Base-by-base conservation (phyloP, 495 filamentous ascomycete genomes). In the Annulohypoxylon bovei region DNA sequence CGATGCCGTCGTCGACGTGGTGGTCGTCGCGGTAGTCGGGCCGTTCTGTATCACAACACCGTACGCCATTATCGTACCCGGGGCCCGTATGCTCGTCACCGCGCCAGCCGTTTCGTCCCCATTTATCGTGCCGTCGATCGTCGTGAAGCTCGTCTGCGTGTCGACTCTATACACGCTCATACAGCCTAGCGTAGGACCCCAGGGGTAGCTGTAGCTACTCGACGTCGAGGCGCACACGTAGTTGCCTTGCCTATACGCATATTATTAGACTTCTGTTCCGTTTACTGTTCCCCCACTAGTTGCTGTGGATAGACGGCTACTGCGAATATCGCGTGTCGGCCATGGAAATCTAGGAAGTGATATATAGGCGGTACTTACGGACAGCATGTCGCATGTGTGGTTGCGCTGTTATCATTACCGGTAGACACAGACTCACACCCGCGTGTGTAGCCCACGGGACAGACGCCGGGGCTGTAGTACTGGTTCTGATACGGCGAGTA, bases 331-430 rank as follows among this genome's bases (percentile, higher is more conserved):
- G 27, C 3, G n/a, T 28, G 12, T n/a, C 9, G 4, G 28, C 25
- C 9, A 40, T 4, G 11, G 62, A 32, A n/a, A 8, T 27, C 9
- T 11, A 65, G 14, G 33, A 54, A 7, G 56, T 33, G 32, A 47
- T 20, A 50, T 23, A 62, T 33, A n/a, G 4, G 4, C 11, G 9
- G 20, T 44, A 68, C 70, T 68, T 73, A 73, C 70, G 75, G 75
- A 73, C 75, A 77, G 49, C 75, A 76, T 23, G 71, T 76, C 16
- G 68, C 71, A n/a, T 54, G 44, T 16, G 75, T 77, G 20, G 57
- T 68, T 6, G 44, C 62, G 4, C 25, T 4, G 7, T n/a, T 18
- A 6, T 33, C 55, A 16, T 14, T 59, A 11, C 37, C 39, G 8
- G 39, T 68, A 25, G 65, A 44, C 5, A 59, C 16, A 9, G 35